phyloP scores from a whole-genome alignment of 371 early-diverging fungal species.

The Mucor plumbeus region DNA sequence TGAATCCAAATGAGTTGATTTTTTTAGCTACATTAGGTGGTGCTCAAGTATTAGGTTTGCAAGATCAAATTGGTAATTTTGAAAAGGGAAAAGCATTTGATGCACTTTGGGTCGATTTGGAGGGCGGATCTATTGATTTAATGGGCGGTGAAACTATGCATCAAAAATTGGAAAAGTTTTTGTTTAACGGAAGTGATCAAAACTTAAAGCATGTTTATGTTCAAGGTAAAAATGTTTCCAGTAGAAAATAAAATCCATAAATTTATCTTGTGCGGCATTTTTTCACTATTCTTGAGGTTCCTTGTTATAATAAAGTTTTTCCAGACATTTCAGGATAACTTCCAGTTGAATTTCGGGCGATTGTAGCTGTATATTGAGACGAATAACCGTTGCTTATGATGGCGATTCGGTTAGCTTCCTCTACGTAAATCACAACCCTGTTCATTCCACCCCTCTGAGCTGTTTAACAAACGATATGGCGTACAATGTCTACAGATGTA shows the following conservation, averaged over 20 bases:
- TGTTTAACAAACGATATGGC: too few species aligned
- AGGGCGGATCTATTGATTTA: conserved; percentile 53
- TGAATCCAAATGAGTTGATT: conserved; percentile 66
- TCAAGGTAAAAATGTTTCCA: conserved; percentile 54
- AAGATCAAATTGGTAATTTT: conserved; percentile 81
- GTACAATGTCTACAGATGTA: too few species aligned
- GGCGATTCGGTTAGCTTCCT: too few species aligned
- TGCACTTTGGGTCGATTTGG: conserved; percentile 80
- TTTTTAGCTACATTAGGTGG: conserved; percentile 93
- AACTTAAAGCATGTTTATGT: conserved; percentile 65
- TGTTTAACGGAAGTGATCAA: conserved; percentile 70
- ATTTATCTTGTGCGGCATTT: too few species aligned
- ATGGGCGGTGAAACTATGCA: conserved; percentile 50
- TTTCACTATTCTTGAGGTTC: too few species aligned
- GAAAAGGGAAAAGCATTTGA: conserved; percentile 86
- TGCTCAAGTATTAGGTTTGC: conserved; percentile 78
- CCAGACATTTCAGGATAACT: too few species aligned
- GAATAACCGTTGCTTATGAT: too few species aligned
- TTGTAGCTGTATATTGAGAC: too few species aligned
- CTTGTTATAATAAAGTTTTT: too few species aligned
- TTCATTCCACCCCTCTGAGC: too few species aligned
- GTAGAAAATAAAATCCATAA: conserved; percentile 14
- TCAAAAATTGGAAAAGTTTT: conserved; percentile 65
- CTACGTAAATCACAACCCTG: too few species aligned
- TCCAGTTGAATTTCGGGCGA: too few species aligned